Conservation (phyloP, 1,284 basidiomycete genomes). For the Wallemia mellicola region DNA sequence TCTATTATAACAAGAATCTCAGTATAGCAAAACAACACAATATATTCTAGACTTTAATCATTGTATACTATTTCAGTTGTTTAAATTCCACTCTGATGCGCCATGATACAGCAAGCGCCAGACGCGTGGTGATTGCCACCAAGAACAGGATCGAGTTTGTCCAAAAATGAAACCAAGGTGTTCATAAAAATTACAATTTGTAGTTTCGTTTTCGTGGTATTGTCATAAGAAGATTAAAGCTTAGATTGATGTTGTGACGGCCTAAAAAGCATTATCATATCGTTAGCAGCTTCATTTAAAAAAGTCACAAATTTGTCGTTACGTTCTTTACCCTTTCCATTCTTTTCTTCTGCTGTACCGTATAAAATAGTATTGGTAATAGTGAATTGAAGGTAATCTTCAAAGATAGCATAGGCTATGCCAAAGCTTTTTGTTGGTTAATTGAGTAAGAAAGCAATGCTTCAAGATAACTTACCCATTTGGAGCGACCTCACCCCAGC, state of each 20-base stretch:
- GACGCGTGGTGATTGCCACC: too few species aligned
- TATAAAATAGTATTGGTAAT: not conserved
- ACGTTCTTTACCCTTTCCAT: not conserved
- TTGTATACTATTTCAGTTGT: too few species aligned
- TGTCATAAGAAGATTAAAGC: not conserved
- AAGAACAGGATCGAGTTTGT: too few species aligned
- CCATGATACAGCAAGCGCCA: too few species aligned
- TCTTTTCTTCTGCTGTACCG: not conserved
- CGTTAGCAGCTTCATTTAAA: not conserved
- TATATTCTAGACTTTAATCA: too few species aligned
- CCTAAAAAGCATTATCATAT: not conserved
- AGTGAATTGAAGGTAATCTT: not conserved
- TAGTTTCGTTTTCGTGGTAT: too few species aligned
- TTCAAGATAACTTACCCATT: not conserved
- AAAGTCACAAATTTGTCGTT: not conserved
- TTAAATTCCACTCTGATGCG: too few species aligned
- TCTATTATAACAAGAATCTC: too few species aligned
- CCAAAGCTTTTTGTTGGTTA: not conserved
- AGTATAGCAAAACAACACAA: too few species aligned
- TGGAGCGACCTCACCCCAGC: constrained; percentile 39
- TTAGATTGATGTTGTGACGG: not conserved
- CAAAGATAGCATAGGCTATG: not conserved
- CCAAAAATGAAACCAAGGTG: too few species aligned
- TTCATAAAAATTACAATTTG: too few species aligned
- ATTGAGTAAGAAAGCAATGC: not conserved